These are phyloP conservation scores for Geosmithia morbida DNA, from an alignment of 2,329 filamentous ascomycete genomes.

Conservation along the genomic window DNA sequence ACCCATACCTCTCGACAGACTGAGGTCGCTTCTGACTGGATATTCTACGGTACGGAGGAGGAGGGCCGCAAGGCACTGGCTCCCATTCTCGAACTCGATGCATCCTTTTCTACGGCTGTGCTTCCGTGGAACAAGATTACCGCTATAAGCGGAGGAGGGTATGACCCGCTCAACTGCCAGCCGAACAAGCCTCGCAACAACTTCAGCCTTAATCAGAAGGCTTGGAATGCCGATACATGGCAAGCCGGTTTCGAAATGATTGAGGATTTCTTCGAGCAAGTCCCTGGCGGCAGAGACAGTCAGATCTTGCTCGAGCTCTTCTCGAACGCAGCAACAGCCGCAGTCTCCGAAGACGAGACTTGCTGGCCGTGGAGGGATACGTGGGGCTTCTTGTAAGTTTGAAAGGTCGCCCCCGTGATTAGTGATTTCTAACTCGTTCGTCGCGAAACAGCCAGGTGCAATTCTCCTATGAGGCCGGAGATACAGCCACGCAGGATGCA, in stretches of 20 bases:
- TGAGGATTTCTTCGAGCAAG: not conserved
- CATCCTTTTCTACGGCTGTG: not conserved
- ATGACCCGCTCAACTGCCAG: not conserved
- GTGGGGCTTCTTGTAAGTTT: not conserved
- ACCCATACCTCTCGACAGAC: not conserved
- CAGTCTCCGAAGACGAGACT: not conserved
- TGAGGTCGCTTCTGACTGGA: not conserved
- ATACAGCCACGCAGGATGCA: not conserved
- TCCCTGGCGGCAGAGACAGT: not conserved
- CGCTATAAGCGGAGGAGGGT: not conserved
- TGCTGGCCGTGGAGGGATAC: not conserved
- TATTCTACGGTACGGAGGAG: not conserved
- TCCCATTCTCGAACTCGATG: not conserved
- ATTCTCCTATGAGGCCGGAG: not conserved
- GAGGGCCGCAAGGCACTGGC: not conserved
- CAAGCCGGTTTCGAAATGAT: not conserved
- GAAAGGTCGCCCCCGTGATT: too few relatives aligned
- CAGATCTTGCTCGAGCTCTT: constrained; percentile 1
- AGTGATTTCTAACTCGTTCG: not conserved
- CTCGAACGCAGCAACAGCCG: not conserved
- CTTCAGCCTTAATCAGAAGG: not conserved
- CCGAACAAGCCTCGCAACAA: not conserved
- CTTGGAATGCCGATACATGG: not conserved
- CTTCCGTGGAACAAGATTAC: not conserved
- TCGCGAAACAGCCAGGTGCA: not conserved